Evolutionary conservation across 495 filamentous ascomycete species (phyloP).

Genomic region (Penicillium malachiteum): DNA sequence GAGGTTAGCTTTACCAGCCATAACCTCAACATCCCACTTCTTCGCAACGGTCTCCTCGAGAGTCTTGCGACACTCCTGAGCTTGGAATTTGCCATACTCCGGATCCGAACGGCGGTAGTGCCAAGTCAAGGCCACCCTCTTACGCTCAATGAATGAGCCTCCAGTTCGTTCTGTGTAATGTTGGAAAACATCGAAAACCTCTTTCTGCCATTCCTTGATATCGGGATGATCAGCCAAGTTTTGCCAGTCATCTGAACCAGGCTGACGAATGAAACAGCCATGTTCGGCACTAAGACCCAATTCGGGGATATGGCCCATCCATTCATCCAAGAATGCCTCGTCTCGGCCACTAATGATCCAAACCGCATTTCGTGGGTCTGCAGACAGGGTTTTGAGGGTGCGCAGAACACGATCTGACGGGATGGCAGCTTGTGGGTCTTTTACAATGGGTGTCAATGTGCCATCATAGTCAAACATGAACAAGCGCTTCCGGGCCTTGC

Average conservation of each 20-base stretch:
- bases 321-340: conserved; percentile 80
- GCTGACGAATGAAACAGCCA: conserved; percentile 86
- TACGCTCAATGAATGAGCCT: conserved; percentile 90
- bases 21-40: conserved; percentile 87
- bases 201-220: conserved; percentile 79
- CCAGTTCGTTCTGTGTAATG: conserved; percentile 80
- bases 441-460: conserved; percentile 93
- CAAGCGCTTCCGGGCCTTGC: conserved; percentile 67
- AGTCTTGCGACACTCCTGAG: conserved; percentile 71
- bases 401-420: conserved; percentile 78
- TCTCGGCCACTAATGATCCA: conserved; percentile 98
- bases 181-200: conserved; percentile 77
- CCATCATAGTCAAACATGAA: conserved; percentile 99
- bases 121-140: conserved; percentile 91
- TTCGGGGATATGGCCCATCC: conserved; percentile 80
- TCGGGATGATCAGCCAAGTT: conserved; percentile 78
- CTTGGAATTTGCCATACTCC: conserved; percentile 72
- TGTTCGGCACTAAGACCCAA: conserved; percentile 93
- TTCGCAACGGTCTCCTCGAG: conserved; percentile 71
- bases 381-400: conserved; percentile 73
- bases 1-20: conserved; percentile 91
- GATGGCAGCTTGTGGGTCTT: conserved; percentile 81
- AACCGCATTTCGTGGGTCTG: conserved; percentile 79
- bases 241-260: conserved; percentile 71
- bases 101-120: conserved; percentile 91